A percentile compares a stretch with the other conserved stretches of the same genome.
Conservation (phyloP, 305 asterid genomes). For the Withania somnifera region DNA sequence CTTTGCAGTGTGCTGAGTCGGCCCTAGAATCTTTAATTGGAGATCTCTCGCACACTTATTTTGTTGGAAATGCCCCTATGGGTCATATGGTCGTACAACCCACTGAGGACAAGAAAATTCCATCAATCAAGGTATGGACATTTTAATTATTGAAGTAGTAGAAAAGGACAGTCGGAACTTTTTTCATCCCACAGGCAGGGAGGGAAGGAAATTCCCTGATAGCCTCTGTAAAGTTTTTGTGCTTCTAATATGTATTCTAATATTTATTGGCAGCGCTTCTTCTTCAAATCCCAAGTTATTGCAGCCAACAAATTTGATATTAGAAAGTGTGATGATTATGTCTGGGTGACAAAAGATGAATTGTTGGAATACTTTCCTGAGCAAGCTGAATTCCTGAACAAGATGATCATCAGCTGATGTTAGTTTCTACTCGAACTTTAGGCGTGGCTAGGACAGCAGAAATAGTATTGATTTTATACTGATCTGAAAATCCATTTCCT, state of each 20-base stretch:
- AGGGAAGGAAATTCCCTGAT: neutral
- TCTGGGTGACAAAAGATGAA: slow-evolving; percentile 91
- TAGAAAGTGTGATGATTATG: slow-evolving; percentile 51
- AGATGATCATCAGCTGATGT: slow-evolving; percentile 75
- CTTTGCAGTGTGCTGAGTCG: slow-evolving; percentile 81
- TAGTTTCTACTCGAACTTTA: neutral
- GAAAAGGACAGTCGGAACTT: neutral
- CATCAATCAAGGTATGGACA: slow-evolving; percentile 42
- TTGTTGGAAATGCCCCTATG: slow-evolving; percentile 95
- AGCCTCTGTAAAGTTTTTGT: neutral
- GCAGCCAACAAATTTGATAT: slow-evolving; percentile 48
- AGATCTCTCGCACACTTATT: slow-evolving; percentile 71
- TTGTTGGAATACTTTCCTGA: slow-evolving; percentile 75
- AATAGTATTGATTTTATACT: neutral
- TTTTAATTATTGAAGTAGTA: neutral
- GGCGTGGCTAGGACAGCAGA: neutral
- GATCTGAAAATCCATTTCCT: neutral
- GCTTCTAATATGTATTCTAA: neutral
- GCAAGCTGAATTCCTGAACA: slow-evolving; percentile 60
- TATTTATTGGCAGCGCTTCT: slow-evolving; percentile 47
- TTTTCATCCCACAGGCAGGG: neutral
- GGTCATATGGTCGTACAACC: slow-evolving; percentile 48
- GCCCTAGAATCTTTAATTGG: slow-evolving; percentile 77
- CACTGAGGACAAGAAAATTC: slow-evolving; percentile 23
- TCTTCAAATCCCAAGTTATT: slow-evolving; percentile 89